phyloP scores from a whole-genome alignment of 352 stramenopile species.

The Globisporangium lucens region DNA sequence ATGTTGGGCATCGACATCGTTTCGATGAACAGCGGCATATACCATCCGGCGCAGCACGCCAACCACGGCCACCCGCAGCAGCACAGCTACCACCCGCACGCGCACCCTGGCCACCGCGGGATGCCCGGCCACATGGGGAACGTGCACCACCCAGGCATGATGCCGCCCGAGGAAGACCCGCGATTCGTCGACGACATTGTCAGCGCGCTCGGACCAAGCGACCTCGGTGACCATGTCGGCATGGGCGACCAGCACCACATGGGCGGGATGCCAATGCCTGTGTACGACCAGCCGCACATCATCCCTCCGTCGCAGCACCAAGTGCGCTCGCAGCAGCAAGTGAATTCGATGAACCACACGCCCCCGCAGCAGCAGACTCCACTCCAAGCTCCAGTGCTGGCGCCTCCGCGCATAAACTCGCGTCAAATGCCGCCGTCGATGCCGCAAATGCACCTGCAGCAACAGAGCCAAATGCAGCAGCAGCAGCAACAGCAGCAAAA shows the following conservation, averaged over 20 bases:
- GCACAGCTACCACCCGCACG: constrained; percentile 19
- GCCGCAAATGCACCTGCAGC: constrained; percentile 22
- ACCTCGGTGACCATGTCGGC: constrained; percentile 40
- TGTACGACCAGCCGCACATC: constrained; percentile 64
- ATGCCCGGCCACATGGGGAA: constrained; percentile 24
- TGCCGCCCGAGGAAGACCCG: constrained; percentile 56
- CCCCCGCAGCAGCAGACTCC: constrained; percentile 29
- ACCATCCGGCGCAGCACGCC: constrained; percentile 44
- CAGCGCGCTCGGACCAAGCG: constrained; percentile 43
- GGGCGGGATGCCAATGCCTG: constrained; percentile 43
- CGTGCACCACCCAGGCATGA: constrained; percentile 50
- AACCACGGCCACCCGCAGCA: constrained; percentile 20
- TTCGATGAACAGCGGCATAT: constrained; percentile 58
- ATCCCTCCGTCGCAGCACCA: constrained; percentile 41
- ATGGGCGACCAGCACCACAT: constrained; percentile 51
- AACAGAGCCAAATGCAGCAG: constrained; percentile 17
- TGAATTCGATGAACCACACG: constrained; percentile 29
- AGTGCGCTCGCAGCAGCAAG: constrained; percentile 24
- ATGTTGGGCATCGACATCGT: constrained; percentile 64
- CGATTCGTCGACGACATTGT: constrained; percentile 74
- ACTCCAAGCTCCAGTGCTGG: constrained; percentile 18
- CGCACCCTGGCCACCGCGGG: constrained; percentile 26
- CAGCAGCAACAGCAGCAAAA: constrained; percentile 10
- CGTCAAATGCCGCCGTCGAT: constrained; percentile 22
- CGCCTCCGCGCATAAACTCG: constrained; percentile 17